A percentile compares a stretch with the other conserved stretches of the same genome.
phyloP scores from a whole-genome alignment of 768 basidiomycete species.

The Phlegmacium glaucopus region DNA sequence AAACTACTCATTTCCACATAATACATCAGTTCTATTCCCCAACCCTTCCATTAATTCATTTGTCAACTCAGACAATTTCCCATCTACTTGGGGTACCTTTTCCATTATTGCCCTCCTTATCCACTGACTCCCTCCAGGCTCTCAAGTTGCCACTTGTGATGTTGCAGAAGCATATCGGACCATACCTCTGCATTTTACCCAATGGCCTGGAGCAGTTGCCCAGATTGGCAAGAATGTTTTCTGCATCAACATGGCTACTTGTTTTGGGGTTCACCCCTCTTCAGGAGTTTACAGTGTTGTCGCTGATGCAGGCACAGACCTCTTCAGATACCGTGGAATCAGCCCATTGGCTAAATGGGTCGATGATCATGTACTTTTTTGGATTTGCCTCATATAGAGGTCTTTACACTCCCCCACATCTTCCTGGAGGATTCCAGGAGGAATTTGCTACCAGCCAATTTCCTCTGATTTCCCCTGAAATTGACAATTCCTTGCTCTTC shows the following conservation, averaged over 20 bases:
- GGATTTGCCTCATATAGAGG: too few species aligned
- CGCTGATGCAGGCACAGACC: conserved; percentile 16
- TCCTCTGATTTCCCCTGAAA: too few species aligned
- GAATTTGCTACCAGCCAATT: too few species aligned
- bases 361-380: conserved; percentile 29
- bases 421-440: too few species aligned
- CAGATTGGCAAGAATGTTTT: conserved; percentile 15
- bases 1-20: conserved; percentile 30
- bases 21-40: not conserved
- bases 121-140: conserved; percentile 30
- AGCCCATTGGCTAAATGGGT: conserved; percentile 30
- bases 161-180: conserved; percentile 36
- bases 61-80: conserved; percentile 30
- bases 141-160: conserved; percentile 32
- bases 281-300: conserved; percentile 24
- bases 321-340: conserved; percentile 21
- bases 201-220: conserved; percentile 36
- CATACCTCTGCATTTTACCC: conserved; percentile 25
- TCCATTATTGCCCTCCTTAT: conserved; percentile 23
- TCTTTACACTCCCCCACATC: too few species aligned
- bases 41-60: conserved; percentile 24
- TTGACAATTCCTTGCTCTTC: too few species aligned
- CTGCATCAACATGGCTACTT: conserved; percentile 18
- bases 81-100: conserved; percentile 43
- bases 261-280: conserved; percentile 18